Conservation (phyloP, 2,329 filamentous ascomycete genomes). For the Cadophora sp. region DNA sequence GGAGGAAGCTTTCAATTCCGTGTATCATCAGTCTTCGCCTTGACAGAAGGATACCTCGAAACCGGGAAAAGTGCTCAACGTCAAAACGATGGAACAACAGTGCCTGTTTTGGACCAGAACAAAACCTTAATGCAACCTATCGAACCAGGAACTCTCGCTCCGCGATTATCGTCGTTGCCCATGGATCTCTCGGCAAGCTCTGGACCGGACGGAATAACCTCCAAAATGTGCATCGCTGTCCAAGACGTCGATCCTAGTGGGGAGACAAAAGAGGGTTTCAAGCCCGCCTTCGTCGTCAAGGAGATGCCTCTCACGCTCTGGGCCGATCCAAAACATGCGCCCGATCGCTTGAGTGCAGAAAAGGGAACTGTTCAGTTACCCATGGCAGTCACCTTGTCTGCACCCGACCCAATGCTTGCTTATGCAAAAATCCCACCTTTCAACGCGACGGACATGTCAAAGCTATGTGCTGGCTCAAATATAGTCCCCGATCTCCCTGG, state of each 20-base stretch:
- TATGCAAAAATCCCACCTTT: too few relatives aligned
- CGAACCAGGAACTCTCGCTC: not conserved
- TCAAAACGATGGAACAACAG: not conserved
- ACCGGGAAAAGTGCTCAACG: not conserved
- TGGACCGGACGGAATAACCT: not conserved
- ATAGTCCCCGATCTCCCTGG: too few relatives aligned
- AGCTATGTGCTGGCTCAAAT: too few relatives aligned
- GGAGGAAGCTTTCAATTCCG: slow-evolving; percentile 23
- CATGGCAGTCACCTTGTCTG: too few relatives aligned
- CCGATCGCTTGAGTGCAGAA: too few relatives aligned
- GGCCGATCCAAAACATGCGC: too few relatives aligned
- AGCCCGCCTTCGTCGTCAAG: too few relatives aligned
- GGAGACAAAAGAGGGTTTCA: not conserved
- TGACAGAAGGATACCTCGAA: not conserved
- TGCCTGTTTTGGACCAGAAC: not conserved
- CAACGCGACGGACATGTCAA: too few relatives aligned
- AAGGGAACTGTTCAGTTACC: too few relatives aligned
- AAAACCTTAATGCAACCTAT: not conserved
- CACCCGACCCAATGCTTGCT: too few relatives aligned
- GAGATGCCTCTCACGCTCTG: too few relatives aligned
- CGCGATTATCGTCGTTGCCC: not conserved
- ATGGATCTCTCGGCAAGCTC: not conserved
- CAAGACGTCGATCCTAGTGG: not conserved
- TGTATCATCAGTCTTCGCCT: slow-evolving; percentile 21
- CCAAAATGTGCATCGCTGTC: not conserved